Evolutionary conservation across 768 basidiomycete species (phyloP).

Genomic region (Boletus bicolor): DNA sequence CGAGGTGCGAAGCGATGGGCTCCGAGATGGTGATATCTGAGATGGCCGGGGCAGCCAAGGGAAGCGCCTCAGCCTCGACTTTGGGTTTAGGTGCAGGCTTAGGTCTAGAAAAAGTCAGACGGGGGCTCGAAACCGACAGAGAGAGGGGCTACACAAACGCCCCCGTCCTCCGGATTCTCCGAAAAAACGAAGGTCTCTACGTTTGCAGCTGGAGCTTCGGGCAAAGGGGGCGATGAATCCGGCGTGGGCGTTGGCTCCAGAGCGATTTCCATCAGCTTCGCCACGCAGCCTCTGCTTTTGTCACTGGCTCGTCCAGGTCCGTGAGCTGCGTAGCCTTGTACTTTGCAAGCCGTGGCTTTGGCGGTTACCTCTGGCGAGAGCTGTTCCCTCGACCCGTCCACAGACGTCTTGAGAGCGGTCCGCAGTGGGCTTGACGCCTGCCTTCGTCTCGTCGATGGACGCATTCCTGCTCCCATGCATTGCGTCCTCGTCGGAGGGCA

Average conservation of each 20-base stretch:
- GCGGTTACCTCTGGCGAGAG: conserved; percentile 24
- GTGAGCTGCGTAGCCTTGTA: conserved; percentile 50
- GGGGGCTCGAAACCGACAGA: conserved; percentile 94
- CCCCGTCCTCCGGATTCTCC: conserved; percentile 26
- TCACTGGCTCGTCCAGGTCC: conserved; percentile 62
- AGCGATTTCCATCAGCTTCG: conserved; percentile 36
- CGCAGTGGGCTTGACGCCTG: conserved; percentile 40
- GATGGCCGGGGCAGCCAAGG: conserved; percentile 82
- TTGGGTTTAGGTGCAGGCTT: conserved; percentile 42
- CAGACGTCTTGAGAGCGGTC: conserved; percentile 47
- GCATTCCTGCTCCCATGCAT: conserved; percentile 35
- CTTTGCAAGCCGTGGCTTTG: conserved; percentile 41
- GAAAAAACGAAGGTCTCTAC: conserved; percentile 26
- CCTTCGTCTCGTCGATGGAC: conserved; percentile 41
- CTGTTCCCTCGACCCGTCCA: conserved; percentile 37
- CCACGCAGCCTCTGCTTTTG: conserved; percentile 67
- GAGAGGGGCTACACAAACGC: conserved; percentile 61
- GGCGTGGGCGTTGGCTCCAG: conserved; percentile 22
- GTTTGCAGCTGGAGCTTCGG: conserved; percentile 19
- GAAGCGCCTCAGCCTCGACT: conserved; percentile 42
- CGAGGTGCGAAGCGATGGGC: conserved; percentile 91
- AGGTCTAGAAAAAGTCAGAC: conserved; percentile 76
- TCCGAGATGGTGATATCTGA: conserved; percentile 73
- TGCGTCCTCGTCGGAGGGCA: conserved; percentile 28
- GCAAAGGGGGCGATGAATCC: conserved; percentile 22